Percentiles rank a stretch among this genome's conserved stretches.
Evolutionary conservation across 1,139 yeast genomes (phyloP).

Genomic region (Neolecta irregularis): DNA sequence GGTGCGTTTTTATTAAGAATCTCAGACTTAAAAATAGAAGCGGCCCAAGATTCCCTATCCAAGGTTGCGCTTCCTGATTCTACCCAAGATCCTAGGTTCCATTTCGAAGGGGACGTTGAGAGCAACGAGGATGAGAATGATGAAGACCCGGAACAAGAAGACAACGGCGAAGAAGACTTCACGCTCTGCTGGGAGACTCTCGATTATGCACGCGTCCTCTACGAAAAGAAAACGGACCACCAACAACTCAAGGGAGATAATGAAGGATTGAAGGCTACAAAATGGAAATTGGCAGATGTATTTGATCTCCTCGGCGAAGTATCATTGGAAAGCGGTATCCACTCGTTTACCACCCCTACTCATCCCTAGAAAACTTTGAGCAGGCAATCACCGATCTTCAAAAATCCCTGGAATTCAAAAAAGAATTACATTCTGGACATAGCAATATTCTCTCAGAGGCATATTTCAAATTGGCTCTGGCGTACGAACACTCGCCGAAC

Average conservation of each 20-base stretch:
- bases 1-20: background rate
- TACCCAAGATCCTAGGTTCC: too few relatives aligned
- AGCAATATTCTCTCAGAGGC: conserved; percentile 60
- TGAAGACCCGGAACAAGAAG: conserved; percentile 26
- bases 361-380: conserved; percentile 40
- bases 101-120: conserved; percentile 25
- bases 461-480: conserved; percentile 67
- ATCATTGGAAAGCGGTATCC: conserved; percentile 51
- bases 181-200: conserved; percentile 79
- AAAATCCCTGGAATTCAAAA: conserved; percentile 41
- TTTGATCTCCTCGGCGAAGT: conserved; percentile 79
- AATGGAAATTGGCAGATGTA: conserved; percentile 52
- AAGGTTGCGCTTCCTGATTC: conserved; percentile 22
- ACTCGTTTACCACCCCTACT: background rate
- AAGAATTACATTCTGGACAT: conserved; percentile 33
- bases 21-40: conserved; percentile 16
- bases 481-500: conserved; percentile 53
- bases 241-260: conserved; percentile 11
- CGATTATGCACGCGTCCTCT: conserved; percentile 57
- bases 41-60: conserved; percentile 7
- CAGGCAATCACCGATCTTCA: conserved; percentile 61
- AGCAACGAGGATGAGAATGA: conserved; percentile 25
- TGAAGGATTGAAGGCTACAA: conserved; percentile 22
- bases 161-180: conserved; percentile 46
- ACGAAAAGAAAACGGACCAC: conserved; percentile 26